These are phyloP conservation scores for Solanum okadae DNA, from an alignment of 257 asterid species.

Conservation along the genomic window DNA sequence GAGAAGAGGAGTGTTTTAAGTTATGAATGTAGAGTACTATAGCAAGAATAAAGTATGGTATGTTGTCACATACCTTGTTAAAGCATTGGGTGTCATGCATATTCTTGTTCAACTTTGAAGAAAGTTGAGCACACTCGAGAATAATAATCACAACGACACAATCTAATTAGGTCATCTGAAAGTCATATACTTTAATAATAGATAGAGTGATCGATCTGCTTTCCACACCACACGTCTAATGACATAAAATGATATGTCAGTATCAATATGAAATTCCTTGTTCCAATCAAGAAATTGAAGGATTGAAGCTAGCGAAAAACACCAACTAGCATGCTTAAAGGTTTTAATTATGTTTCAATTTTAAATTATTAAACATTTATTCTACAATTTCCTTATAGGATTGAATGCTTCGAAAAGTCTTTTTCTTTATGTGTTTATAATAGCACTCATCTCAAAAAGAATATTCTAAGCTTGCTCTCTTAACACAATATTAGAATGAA, in stretches of 20 bases:
- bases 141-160: too few species aligned
- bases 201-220: background rate
- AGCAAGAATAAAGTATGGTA: too few species aligned
- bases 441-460: background rate
- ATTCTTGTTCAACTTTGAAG: too few species aligned
- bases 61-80: too few species aligned
- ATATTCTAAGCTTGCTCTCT: background rate
- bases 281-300: background rate
- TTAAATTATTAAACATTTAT: background rate
- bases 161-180: too few species aligned
- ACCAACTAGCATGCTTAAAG: background rate
- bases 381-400: background rate
- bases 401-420: background rate
- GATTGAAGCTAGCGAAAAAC: background rate
- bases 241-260: background rate
- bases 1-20: too few species aligned
- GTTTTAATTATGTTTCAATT: background rate
- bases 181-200: background rate
- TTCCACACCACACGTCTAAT: background rate
- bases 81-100: too few species aligned
- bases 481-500: background rate
- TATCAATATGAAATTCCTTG: background rate
- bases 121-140: too few species aligned
- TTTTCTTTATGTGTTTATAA: background rate
- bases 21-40: too few species aligned